Conservation (phyloP, 768 basidiomycete genomes). For the Lactarius akahatsu region DNA sequence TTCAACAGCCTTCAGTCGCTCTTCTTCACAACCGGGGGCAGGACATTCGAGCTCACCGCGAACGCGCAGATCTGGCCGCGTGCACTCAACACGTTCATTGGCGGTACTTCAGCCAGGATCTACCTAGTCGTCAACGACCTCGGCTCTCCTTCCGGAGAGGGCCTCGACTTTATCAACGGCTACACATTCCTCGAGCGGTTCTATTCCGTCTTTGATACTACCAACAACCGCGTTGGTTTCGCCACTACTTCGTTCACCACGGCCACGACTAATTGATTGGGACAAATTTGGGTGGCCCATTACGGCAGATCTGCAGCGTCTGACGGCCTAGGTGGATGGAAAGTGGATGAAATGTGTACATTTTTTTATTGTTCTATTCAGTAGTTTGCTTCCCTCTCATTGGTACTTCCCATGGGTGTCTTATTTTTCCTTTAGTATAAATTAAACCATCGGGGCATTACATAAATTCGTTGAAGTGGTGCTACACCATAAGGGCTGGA, state of each 20-base stretch:
- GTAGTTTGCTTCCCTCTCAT: neutral
- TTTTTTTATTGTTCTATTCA: neutral
- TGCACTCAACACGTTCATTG: constrained; percentile 45
- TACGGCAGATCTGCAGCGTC: neutral
- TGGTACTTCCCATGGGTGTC: neutral
- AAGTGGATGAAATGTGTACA: neutral
- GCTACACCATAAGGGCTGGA: neutral
- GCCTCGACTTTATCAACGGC: constrained; percentile 58
- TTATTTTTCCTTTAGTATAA: neutral
- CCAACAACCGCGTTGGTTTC: constrained; percentile 54
- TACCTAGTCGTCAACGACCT: constrained; percentile 43
- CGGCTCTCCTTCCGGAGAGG: constrained; percentile 44
- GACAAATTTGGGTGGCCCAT: neutral
- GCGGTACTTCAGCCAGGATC: constrained; percentile 38
- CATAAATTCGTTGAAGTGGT: neutral
- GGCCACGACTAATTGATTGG: constrained; percentile 40
- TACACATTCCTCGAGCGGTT: constrained; percentile 58
- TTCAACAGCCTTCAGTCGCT: constrained; percentile 36
- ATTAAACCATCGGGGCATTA: neutral
- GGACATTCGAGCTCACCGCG: constrained; percentile 41
- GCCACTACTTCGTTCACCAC: constrained; percentile 52
- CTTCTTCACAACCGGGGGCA: constrained; percentile 37
- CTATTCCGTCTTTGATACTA: constrained; percentile 65
- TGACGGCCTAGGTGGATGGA: neutral
- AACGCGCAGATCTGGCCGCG: constrained; percentile 47